Evolutionary conservation across 2,329 filamentous ascomycete genomes (phyloP).

Genomic region (Calonectria pseudoreteaudii): DNA sequence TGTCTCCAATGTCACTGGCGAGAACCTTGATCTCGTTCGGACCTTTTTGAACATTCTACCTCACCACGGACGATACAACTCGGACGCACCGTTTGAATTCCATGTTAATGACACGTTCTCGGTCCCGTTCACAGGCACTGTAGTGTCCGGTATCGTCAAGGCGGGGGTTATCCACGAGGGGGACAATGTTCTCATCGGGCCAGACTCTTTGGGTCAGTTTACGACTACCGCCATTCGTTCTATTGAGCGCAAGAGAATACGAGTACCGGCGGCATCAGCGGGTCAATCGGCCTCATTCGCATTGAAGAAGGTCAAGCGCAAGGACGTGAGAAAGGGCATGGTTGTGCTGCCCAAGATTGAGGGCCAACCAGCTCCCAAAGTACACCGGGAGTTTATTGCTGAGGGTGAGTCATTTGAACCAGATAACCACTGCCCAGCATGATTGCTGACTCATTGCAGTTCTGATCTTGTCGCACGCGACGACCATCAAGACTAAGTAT

Average conservation of each 20-base stretch:
- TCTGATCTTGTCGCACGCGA: slow-evolving; percentile 93
- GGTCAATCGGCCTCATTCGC: slow-evolving; percentile 95
- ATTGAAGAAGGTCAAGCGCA: slow-evolving; percentile 85
- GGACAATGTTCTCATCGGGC: slow-evolving; percentile 90
- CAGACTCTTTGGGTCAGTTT: slow-evolving; percentile 92
- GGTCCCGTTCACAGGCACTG: slow-evolving; percentile 95
- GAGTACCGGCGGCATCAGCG: slow-evolving; percentile 87
- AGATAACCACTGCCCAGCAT: not conserved
- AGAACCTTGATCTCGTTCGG: slow-evolving; percentile 89
- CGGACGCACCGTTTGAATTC: slow-evolving; percentile 90
- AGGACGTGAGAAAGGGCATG: slow-evolving; percentile 98
- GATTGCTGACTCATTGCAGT: slow-evolving; percentile 62
- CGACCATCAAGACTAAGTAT: slow-evolving; percentile 96
- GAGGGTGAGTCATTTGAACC: slow-evolving; percentile 65
- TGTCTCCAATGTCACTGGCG: slow-evolving; percentile 96
- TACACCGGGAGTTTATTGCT: slow-evolving; percentile 81
- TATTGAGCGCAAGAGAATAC: slow-evolving; percentile 94
- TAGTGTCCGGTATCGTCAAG: slow-evolving; percentile 94
- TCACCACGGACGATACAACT: slow-evolving; percentile 92
- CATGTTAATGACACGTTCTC: slow-evolving; percentile 98
- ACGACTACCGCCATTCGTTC: slow-evolving; percentile 87
- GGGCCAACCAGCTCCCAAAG: slow-evolving; percentile 75
- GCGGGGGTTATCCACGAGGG: slow-evolving; percentile 88
- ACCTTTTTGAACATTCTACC: slow-evolving; percentile 96
- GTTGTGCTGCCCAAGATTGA: slow-evolving; percentile 90